Evolutionary conservation across 2,329 filamentous ascomycete species (phyloP), one percentile per base, ranked within the genome.

Genomic region (Chalaropsis ovoidea): DNA sequence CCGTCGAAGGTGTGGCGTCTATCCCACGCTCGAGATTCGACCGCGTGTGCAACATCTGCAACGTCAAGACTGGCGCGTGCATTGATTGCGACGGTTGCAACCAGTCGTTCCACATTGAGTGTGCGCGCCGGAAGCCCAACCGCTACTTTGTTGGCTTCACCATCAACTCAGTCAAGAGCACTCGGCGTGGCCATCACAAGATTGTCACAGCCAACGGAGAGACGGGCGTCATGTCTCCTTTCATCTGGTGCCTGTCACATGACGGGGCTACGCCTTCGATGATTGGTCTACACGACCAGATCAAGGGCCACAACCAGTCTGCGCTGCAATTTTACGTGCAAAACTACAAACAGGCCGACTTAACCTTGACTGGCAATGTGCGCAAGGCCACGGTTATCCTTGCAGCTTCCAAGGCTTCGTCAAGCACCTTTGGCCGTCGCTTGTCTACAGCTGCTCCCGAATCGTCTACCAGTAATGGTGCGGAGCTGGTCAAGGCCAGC

Each of bases 281-380:
- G 52, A 64, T 67, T 31, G 62, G 35, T 19, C 45, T 67, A 19
- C 31, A 65, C 35, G 65, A 67, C 39, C 35, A 39, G 17, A 39
- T 67, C 41, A 64, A 65, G 56, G 65, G 61, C 35, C 56, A 64
- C 35, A 41, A 85, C n/a, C 76, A 85, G 64, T 95, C 86, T 70
- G 90, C 89, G 10, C 77, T 99, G 62, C 91, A 96, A 74, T 80
- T 95, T 31, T 99, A 89, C 73, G 89, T 88, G 56, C 87, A 87
- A 70, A 91, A 87, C 67, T 96, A 90, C 79, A 99, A 99, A 75
- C 93, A 97, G 76, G 93, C 94, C 8, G 94, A 99, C 73, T 82
- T 93, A 49, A 85, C 89, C 2, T 78, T 96, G 70, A 96, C 92
- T 1, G 94, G 94, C 35, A 96, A 93, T 19, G 90, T 94, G 24